Evolutionary conservation across 2,329 filamentous ascomycete species (phyloP), one percentile per base, ranked within the genome.

Genomic region (Myriosclerotinia duriaeana): DNA sequence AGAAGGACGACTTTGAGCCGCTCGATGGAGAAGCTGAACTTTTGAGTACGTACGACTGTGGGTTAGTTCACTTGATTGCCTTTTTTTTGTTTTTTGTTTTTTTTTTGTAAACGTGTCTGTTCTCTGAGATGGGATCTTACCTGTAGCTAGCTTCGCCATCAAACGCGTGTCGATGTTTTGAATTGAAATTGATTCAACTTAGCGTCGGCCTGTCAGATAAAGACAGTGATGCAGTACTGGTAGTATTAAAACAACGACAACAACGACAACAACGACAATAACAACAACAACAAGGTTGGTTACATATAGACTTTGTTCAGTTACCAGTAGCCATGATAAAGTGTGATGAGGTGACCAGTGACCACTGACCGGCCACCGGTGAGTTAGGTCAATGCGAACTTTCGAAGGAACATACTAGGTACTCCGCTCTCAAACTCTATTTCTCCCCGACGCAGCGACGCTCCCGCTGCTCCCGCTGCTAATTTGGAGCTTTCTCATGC

Each of bases 311-410:
- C 40, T 44, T 58, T 44, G 54, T 26, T 34, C 30, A 34, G 30
- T 34, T 3, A 4, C 4, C 30, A 34, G 30, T 34, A 34, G 30
- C 4, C 30, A 34, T 34, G 30, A 34, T 34, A 5, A 5, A 34
- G 30, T 22, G 34, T 48, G n/a, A 48, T 48, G 20, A 59, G 42
- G 26, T 2, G 26, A 22, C 34, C 22, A 22, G 40, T 40, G 42
- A 22, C 42, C 26, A 14, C 11, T 48, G 15, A 42, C 5, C 22
- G 20, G 30, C 26, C 26, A 26, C 56, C 42, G 20, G 56, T 59
- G 56, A 36, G 17, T 26, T 59, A 59, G 26, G 26, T 20, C 56
- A 36, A 48, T 59, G 42, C 56, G 42, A n/a, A n/a, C n/a, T n/a
- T n/a, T n/a, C n/a, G n/a, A 30, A 59, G 56, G 48, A 59, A 59